phyloP scores from a whole-genome alignment of 148 eudicot genomes.

The Rhododendron ovatum region DNA sequence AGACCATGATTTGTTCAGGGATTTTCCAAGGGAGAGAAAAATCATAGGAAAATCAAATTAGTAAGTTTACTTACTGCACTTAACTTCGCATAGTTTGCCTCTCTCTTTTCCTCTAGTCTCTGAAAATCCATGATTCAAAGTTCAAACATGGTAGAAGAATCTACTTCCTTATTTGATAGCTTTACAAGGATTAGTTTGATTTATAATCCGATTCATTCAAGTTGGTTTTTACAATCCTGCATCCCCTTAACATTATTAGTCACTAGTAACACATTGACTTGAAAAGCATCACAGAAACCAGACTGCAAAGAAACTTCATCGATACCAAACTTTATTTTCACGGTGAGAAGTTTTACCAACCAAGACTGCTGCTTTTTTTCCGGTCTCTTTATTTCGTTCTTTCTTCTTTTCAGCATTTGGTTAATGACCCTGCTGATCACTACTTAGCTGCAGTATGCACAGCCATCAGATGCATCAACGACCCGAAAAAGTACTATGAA shows the following conservation, averaged over 20 bases:
- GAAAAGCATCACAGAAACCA: neutral
- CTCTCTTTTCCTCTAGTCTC: neutral
- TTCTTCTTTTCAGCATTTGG: conserved; percentile 32
- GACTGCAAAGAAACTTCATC: neutral
- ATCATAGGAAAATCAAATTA: neutral
- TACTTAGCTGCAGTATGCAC: conserved; percentile 40
- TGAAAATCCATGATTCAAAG: neutral
- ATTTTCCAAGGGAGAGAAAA: neutral
- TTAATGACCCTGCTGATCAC: conserved; percentile 27
- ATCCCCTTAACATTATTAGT: neutral
- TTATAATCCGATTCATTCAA: too few relatives aligned
- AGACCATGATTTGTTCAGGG: neutral
- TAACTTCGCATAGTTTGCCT: neutral
- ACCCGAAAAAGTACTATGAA: conserved; percentile 66
- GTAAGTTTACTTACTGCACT: neutral
- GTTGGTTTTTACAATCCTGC: neutral
- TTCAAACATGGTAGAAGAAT: neutral
- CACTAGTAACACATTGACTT: neutral
- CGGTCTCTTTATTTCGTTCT: neutral
- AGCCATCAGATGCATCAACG: conserved; percentile 56
- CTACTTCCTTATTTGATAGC: too few relatives aligned
- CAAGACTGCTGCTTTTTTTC: neutral
- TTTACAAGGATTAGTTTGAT: too few relatives aligned
- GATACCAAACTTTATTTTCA: neutral
- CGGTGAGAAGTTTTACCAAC: neutral